These are phyloP conservation scores for Boeremia lycopersici DNA, from an alignment of 2,329 filamentous ascomycete genomes.

Conservation along the genomic window DNA sequence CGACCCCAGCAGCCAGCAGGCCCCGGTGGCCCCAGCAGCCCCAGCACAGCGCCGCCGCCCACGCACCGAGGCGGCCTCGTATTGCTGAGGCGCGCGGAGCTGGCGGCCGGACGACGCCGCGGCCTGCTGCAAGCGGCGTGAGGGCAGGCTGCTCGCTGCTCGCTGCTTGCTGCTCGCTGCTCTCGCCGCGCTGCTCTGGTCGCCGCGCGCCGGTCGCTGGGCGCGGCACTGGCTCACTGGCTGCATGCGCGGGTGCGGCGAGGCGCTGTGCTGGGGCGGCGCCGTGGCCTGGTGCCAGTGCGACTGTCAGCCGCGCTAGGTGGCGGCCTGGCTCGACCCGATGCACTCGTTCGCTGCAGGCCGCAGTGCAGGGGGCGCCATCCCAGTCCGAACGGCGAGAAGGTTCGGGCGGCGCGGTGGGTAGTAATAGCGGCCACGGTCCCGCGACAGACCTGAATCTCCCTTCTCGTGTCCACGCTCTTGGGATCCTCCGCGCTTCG, in stretches of 20 bases:
- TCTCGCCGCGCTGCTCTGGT: too few species aligned
- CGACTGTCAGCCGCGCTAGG: constrained; percentile 16
- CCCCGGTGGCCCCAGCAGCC: too few species aligned
- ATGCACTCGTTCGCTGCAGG: constrained; percentile 30
- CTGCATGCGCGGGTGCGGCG: constrained; percentile 4
- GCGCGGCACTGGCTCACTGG: neutral
- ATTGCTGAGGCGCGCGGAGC: too few species aligned
- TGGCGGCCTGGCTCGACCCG: constrained; percentile 27
- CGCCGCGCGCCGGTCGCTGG: too few species aligned
- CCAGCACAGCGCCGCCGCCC: too few species aligned
- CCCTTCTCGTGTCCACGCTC: constrained; percentile 43
- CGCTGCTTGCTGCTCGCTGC: too few species aligned
- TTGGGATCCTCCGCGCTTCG: constrained; percentile 42
- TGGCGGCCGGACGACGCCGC: too few species aligned
- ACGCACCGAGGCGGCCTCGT: too few species aligned
- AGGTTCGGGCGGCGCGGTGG: constrained; percentile 34
- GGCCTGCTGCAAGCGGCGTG: too few species aligned
- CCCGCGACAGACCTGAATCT: constrained; percentile 41
- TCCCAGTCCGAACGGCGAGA: constrained; percentile 35
- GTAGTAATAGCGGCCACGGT: constrained; percentile 40
- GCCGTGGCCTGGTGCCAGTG: neutral
- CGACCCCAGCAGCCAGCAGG: neutral
- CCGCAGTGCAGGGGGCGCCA: constrained; percentile 26
- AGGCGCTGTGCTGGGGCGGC: neutral
- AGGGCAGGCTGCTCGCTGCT: too few species aligned